Evolutionary conservation across 768 basidiomycete genomes (phyloP).

Genomic region (Tricholoma saponaceum): DNA sequence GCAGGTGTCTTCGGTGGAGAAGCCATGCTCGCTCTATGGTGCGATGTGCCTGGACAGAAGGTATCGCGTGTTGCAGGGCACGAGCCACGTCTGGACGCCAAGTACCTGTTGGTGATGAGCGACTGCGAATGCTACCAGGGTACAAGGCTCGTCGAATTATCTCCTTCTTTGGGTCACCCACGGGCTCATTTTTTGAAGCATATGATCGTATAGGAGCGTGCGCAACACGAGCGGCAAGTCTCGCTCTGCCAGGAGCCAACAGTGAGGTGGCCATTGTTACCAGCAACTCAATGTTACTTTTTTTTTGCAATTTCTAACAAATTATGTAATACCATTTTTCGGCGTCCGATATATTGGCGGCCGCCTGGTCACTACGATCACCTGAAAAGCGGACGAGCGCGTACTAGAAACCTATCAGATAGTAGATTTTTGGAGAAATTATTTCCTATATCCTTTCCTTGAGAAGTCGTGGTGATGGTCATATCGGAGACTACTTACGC

Average conservation of each 20-base stretch:
- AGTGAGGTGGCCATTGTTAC: conserved; percentile 23
- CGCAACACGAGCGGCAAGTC: conserved; percentile 26
- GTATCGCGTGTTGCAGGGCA: conserved; percentile 79
- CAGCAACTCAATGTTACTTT: too few relatives aligned
- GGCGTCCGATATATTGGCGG: background rate
- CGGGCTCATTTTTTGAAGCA: conserved; percentile 38
- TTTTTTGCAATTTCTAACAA: background rate
- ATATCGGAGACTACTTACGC: background rate
- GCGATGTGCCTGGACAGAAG: conserved; percentile 84
- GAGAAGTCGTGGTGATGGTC: background rate
- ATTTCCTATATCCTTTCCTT: background rate
- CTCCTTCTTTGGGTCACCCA: conserved; percentile 60
- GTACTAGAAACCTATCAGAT: too few relatives aligned
- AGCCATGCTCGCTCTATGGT: conserved; percentile 92
- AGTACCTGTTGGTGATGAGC: conserved; percentile 71
- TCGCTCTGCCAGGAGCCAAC: conserved; percentile 28
- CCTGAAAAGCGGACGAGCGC: too few relatives aligned
- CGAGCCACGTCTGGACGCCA: conserved; percentile 80
- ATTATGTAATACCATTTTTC: background rate
- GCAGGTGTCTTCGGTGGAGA: conserved; percentile 70
- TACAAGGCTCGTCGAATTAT: conserved; percentile 78
- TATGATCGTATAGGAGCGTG: conserved; percentile 30
- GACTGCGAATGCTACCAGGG: conserved; percentile 69
- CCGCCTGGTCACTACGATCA: too few relatives aligned
- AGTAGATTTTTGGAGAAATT: background rate